Evolutionary conservation across 2,329 filamentous ascomycete genomes (phyloP).

Genomic region (Diaporthe citrichinensis): DNA sequence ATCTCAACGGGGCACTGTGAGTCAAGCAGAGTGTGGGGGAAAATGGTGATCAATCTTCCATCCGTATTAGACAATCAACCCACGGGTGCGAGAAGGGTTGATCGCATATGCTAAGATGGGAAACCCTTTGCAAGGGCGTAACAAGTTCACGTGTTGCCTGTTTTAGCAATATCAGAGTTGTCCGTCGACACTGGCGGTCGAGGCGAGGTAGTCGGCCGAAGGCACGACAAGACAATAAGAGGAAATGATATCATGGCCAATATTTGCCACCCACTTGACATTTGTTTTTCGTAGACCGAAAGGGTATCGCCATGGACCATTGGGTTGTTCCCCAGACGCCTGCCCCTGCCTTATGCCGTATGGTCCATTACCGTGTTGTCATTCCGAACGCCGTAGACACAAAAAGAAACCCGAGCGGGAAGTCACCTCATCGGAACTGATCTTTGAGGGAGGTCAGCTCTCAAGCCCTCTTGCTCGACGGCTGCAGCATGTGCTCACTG

Average conservation of each 20-base stretch:
- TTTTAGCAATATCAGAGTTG: not conserved
- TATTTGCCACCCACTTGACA: constrained; percentile 24
- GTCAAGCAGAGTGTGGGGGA: constrained; percentile 64
- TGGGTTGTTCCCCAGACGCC: constrained; percentile 34
- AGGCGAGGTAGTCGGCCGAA: not conserved
- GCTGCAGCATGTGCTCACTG: constrained; percentile 53
- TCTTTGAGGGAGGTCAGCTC: constrained; percentile 31
- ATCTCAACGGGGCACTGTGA: constrained; percentile 55
- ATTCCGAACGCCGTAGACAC: constrained; percentile 31
- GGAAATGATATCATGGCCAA: not conserved
- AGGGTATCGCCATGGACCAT: constrained; percentile 30
- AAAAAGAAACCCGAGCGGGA: not conserved
- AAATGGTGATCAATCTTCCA: constrained; percentile 57
- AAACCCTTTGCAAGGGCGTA: not conserved
- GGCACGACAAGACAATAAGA: not conserved
- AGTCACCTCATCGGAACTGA: constrained; percentile 29
- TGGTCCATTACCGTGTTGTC: constrained; percentile 10
- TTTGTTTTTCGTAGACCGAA: constrained; percentile 25
- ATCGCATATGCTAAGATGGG: constrained; percentile 62
- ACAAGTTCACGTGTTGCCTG: not conserved
- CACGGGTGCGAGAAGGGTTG: constrained; percentile 55
- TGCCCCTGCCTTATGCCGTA: not conserved
- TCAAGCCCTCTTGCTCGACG: constrained; percentile 38
- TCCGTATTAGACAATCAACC: constrained; percentile 60
- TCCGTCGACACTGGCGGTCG: not conserved